Percentiles rank a stretch among this genome's conserved stretches.
phyloP scores from a whole-genome alignment of 805 yeast species.

The Clavispora phyllophila region DNA sequence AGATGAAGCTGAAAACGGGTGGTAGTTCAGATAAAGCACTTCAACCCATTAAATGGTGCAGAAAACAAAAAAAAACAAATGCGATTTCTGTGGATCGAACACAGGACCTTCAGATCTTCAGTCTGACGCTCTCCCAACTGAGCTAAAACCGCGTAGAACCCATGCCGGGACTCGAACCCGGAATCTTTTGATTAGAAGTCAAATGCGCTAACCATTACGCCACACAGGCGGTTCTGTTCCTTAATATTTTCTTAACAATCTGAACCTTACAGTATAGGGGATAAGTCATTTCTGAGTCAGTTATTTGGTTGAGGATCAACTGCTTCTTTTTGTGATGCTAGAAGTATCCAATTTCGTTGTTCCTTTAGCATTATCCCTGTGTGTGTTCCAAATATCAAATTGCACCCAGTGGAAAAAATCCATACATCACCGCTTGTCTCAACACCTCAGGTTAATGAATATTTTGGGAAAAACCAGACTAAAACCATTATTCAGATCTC shows the following conservation, averaged over 20 bases:
- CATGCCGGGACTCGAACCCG: slow-evolving; percentile 21
- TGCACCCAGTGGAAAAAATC: not conserved
- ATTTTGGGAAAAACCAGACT: not conserved
- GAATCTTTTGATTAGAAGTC: slow-evolving; percentile 19
- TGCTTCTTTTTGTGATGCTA: too few species aligned
- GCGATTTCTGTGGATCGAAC: slow-evolving; percentile 13
- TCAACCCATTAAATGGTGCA: not conserved
- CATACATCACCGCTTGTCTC: not conserved
- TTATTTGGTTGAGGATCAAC: too few species aligned
- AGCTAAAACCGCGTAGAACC: slow-evolving; percentile 15
- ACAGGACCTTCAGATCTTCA: slow-evolving; percentile 23
- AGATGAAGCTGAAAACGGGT: too few species aligned
- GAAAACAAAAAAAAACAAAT: slow-evolving; percentile 4
- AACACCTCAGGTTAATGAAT: not conserved
- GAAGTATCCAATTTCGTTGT: too few species aligned
- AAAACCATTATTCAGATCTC: not conserved
- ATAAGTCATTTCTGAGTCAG: too few species aligned
- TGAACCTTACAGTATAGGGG: too few species aligned
- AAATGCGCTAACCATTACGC: slow-evolving; percentile 20
- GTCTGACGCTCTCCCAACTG: slow-evolving; percentile 32
- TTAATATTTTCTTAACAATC: not conserved
- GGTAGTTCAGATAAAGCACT: too few species aligned
- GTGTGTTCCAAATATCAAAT: not conserved
- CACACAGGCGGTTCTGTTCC: slow-evolving; percentile 13
- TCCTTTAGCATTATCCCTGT: not conserved